Conservation (phyloP, 2,329 filamentous ascomycete species). For the Colletotrichum liaoningense region DNA sequence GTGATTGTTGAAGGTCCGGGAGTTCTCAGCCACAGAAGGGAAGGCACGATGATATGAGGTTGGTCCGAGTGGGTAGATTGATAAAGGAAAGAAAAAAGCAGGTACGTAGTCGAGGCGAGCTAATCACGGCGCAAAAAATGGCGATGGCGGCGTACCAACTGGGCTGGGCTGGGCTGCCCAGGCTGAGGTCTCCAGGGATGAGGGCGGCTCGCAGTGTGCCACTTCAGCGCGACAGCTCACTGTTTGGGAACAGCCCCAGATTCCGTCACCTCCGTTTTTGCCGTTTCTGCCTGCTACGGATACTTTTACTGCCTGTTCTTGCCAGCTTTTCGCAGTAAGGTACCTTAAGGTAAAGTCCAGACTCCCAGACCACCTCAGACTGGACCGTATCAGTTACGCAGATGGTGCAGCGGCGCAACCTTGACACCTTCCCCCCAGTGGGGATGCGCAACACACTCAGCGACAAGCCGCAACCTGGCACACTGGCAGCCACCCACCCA, state of each 20-base stretch:
- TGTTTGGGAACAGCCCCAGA: background rate
- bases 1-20: background rate
- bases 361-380: slow-evolving; percentile 9
- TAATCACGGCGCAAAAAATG: slow-evolving; percentile 5
- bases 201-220: slow-evolving; percentile 14
- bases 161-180: background rate
- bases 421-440: background rate
- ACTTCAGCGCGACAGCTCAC: slow-evolving; percentile 23
- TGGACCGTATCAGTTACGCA: slow-evolving; percentile 17
- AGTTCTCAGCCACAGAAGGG: slow-evolving; percentile 1
- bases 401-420: background rate
- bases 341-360: background rate
- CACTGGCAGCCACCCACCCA: background rate
- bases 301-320: background rate
- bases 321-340: too few species aligned
- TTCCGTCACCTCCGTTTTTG: slow-evolving; percentile 12
- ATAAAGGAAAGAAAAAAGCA: slow-evolving; percentile 17
- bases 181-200: slow-evolving; percentile 26
- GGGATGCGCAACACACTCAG: background rate
- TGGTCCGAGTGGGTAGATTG: slow-evolving; percentile 26
- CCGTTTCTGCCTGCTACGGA: background rate
- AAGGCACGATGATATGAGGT: slow-evolving; percentile 16
- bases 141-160: background rate
- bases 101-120: background rate
- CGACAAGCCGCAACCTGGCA: background rate